Evolutionary conservation across 164 flowering plant genomes (phyloP), one percentile per base, ranked within the genome.

Genomic region (Annona cherimola): DNA sequence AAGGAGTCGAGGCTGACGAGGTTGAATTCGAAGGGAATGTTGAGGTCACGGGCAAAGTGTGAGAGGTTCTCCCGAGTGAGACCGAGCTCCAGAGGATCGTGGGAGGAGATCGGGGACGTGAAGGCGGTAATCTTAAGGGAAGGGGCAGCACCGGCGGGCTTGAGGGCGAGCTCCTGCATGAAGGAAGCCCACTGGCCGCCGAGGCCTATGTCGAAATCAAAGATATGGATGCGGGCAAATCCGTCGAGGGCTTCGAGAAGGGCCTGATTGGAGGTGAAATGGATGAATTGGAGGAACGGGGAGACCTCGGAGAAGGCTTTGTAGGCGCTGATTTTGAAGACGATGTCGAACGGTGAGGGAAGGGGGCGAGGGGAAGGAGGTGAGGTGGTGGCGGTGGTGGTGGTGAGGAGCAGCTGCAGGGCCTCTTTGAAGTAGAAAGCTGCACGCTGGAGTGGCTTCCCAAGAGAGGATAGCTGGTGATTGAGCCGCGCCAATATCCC

Each of bases 401-500:
- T 70, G 79, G 73, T 82, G 66, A 80, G 84, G 69, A 89, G 87
- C 70, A 83, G 74, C 64, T 79, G 88, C 68, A 91, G 78, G 45
- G 95, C 93, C 79, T 90, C 95, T 84, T 89, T 90, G 86, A 83
- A 85, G 79, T 85, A 92, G 81, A 86, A 90, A 81, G 97, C 92
- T 62, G 91, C 93, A 88, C 95, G 81, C 2, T 78, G 73, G 35
- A 89, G 80, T 77, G 97, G 92, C 89, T 91, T 90, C 73, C 90
- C 93, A 43, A 78, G 73, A 0, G 87, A 93, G 73, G 93, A 50
- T 86, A 90, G 93, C 88, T 93, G 99, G 88, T 95, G 99, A 95
- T 95, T 95, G 99, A 95, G 99, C 99, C 98, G 98, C 97, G 99
- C 99, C 99, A 96, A 96, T 96, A 96, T 96, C 99, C 83, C 97